Evolutionary conservation across 179 eudicot genomes (phyloP), one percentile per base, ranked within the genome.

Genomic region (Nepenthes alata): DNA sequence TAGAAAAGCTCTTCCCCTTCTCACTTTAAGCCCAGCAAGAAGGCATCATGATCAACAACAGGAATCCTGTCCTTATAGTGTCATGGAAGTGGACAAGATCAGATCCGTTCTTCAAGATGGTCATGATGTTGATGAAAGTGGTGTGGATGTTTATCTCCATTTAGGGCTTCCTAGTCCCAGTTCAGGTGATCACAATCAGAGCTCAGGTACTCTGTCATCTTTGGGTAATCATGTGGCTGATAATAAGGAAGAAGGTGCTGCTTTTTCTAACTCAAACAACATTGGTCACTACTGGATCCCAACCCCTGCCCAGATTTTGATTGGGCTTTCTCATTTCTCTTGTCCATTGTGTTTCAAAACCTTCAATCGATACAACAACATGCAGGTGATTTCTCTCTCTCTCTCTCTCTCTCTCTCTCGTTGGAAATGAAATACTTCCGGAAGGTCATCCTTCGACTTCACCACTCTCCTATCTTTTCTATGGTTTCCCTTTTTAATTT

Each of bases 271-370:
- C 37, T 34, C 57, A 25, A 15, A 51, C 54, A 59, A 70, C 14
- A 70, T 63, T 47, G 73, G 73, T 12, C 73, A 70, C 64, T 70
- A 70, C 41, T 70, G 73, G 73, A 70, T 70, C 34, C 73, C 73
- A 53, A 70, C 73, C 37, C 73, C 73, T n/a, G 73, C 73, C 59
- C 73, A 70, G 64, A 70, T 70, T 55, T 52, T 70, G 63, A 70
- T 70, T 39, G 73, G 73, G 0, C 73, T 68, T n/a, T 62, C 73
- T 13, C 73, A 70, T 47, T 70, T 70, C 58, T 70, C 73, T 51
- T 70, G 73, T 64, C 73, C 73, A 2, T 68, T 70, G 51, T 70
- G 73, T 44, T 70, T 70, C 68, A 63, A 66, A 44, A 63, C 68
- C 54, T 70, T 70, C 68, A 70, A 70, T 39, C 50, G 73, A 70